Evolutionary conservation across 345 rosid genomes (phyloP).

Genomic region (Citrus maxima): DNA sequence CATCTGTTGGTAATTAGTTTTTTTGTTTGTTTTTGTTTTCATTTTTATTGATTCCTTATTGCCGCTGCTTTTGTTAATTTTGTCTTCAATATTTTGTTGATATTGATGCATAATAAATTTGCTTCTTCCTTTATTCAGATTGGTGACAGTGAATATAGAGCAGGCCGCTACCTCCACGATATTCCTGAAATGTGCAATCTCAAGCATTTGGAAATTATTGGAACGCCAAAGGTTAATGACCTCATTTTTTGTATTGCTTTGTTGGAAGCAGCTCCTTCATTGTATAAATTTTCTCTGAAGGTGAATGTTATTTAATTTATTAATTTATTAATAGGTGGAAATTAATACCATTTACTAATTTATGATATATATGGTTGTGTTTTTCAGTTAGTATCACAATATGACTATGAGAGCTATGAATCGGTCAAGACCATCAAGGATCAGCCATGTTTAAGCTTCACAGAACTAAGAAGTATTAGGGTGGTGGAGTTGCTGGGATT

Average conservation of each 20-base stretch:
- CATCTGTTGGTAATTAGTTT: not conserved
- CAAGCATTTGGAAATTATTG: not conserved
- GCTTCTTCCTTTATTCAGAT: not conserved
- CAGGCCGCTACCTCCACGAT: not conserved
- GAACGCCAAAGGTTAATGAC: not conserved
- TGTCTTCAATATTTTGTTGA: not conserved
- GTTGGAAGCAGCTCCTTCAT: not conserved
- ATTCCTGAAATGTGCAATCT: not conserved
- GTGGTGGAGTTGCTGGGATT: not conserved
- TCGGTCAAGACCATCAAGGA: not conserved
- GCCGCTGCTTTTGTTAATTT: not conserved
- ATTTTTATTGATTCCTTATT: not conserved
- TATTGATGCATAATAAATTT: not conserved
- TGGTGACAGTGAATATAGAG: not conserved
- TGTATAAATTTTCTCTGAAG: not conserved
- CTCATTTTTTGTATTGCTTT: not conserved
- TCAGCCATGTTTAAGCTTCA: not conserved
- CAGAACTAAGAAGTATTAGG: not conserved
- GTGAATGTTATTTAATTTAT: not conserved
- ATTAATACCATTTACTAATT: no score
- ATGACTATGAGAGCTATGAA: not conserved
- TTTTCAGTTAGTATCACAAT: not conserved
- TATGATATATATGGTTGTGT: not conserved
- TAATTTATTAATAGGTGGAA: no score
- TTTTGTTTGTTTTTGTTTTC: no score